Percentiles rank a stretch among this genome's conserved stretches.
Evolutionary conservation across 2,329 filamentous ascomycete species (phyloP).

Genomic region (Lachnum nothofagi): DNA sequence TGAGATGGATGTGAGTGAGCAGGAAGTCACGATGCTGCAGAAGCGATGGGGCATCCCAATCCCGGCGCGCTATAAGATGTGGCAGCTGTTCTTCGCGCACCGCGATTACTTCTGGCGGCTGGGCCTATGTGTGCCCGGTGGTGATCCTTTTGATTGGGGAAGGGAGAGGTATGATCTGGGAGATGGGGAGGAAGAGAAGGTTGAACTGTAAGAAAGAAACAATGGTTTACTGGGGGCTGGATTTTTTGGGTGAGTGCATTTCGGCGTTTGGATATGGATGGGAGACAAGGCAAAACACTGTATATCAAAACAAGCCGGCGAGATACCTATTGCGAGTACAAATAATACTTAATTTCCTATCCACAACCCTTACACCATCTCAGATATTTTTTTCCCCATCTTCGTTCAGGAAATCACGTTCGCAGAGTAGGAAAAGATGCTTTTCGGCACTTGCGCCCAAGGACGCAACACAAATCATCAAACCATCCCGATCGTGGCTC

Average conservation of each 20-base stretch:
- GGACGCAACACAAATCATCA: too few species aligned
- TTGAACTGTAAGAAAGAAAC: background rate
- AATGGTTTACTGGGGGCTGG: too few species aligned
- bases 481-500: too few species aligned
- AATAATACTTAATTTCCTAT: background rate
- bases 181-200: conserved; percentile 9
- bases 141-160: conserved; percentile 65
- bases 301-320: background rate
- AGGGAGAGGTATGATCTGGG: conserved; percentile 44
- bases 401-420: background rate
- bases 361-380: too few species aligned
- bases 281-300: background rate
- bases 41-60: conserved; percentile 28
- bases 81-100: conserved; percentile 90
- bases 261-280: background rate
- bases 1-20: conserved; percentile 26
- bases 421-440: too few species aligned
- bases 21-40: conserved; percentile 15
- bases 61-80: conserved; percentile 62
- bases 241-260: background rate
- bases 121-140: conserved; percentile 80
- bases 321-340: background rate
- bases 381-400: background rate
- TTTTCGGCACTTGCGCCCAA: too few species aligned
- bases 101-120: conserved; percentile 95